These are phyloP conservation scores for Aspergillus awamori DNA, from an alignment of 2,329 filamentous ascomycete species.

Conservation along the genomic window DNA sequence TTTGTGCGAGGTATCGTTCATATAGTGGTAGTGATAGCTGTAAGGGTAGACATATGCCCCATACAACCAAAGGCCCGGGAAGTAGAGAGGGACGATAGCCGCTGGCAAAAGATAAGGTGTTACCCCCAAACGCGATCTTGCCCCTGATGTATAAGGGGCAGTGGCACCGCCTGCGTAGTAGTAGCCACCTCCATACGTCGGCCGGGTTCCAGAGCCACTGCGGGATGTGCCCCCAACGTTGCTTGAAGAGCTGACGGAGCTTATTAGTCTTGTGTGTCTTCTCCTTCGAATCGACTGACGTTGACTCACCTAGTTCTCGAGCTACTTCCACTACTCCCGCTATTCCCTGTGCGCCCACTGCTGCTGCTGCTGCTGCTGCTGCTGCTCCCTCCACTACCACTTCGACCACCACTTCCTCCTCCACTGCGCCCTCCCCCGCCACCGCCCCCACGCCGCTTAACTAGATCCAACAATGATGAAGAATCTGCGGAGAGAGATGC, in stretches of 20 bases:
- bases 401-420: conserved; percentile 30
- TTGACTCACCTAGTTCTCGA: conserved; percentile 24
- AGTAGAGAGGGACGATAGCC: conserved; percentile 50
- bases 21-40: conserved; percentile 50
- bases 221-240: conserved; percentile 36
- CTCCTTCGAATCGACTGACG: background rate
- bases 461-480: conserved; percentile 33
- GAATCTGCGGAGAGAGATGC: conserved; percentile 12
- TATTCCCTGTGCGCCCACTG: conserved; percentile 24
- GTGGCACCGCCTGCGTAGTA: conserved; percentile 60
- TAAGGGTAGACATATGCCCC: conserved; percentile 60
- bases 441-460: conserved; percentile 56
- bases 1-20: conserved; percentile 46
- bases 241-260: conserved; percentile 24
- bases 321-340: conserved; percentile 26
- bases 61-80: conserved; percentile 58
- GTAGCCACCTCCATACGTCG: conserved; percentile 52
- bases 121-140: conserved; percentile 52
- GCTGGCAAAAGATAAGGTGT: conserved; percentile 53
- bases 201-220: conserved; percentile 46
- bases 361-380: conserved; percentile 18
- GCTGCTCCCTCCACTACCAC: conserved; percentile 31
- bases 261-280: background rate
- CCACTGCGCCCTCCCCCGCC: conserved; percentile 40
- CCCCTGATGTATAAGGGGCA: conserved; percentile 54